Conservation (phyloP, 2,329 filamentous ascomycete species). For the Curvularia verruculosa region DNA sequence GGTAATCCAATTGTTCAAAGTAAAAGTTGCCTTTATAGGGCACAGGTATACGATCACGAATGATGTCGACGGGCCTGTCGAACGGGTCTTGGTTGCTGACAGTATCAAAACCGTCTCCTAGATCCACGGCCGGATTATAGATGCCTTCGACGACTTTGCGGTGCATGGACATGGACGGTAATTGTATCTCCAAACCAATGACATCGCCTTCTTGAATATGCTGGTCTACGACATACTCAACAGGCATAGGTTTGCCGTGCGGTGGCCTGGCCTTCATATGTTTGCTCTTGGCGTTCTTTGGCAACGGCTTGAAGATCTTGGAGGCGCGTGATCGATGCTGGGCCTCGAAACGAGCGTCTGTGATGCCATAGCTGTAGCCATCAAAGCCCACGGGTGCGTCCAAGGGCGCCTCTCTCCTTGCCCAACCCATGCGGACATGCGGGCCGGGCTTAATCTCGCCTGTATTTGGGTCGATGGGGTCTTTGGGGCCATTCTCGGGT, state of each 20-base stretch:
- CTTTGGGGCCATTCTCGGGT: conserved; percentile 53
- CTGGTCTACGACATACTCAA: conserved; percentile 66
- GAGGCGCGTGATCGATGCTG: conserved; percentile 94
- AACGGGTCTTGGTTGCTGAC: conserved; percentile 37
- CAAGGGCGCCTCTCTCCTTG: conserved; percentile 77
- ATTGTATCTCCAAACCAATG: conserved; percentile 88
- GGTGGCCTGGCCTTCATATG: conserved; percentile 49
- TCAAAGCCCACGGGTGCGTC: conserved; percentile 87
- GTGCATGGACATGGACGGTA: conserved; percentile 84
- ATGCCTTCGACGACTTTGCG: conserved; percentile 85
- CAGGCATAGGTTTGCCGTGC: conserved; percentile 43
- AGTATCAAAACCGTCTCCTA: conserved; percentile 64
- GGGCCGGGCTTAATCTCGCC: conserved; percentile 58
- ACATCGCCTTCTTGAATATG: conserved; percentile 89
- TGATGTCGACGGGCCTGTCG: conserved; percentile 74
- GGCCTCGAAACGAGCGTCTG: conserved; percentile 88
- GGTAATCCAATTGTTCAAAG: conserved; percentile 91
- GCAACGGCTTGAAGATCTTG: conserved; percentile 67
- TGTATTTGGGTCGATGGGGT: conserved; percentile 41
- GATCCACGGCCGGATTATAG: conserved; percentile 85
- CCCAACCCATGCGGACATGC: conserved; percentile 83
- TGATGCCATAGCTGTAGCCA: conserved; percentile 91
- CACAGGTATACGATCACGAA: conserved; percentile 93
- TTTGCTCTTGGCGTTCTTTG: conserved; percentile 49
- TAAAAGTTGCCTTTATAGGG: conserved; percentile 92